Evolutionary conservation across 768 basidiomycete species (phyloP), one percentile per base, ranked within the genome.

Genomic region (Tricholomella constricta): DNA sequence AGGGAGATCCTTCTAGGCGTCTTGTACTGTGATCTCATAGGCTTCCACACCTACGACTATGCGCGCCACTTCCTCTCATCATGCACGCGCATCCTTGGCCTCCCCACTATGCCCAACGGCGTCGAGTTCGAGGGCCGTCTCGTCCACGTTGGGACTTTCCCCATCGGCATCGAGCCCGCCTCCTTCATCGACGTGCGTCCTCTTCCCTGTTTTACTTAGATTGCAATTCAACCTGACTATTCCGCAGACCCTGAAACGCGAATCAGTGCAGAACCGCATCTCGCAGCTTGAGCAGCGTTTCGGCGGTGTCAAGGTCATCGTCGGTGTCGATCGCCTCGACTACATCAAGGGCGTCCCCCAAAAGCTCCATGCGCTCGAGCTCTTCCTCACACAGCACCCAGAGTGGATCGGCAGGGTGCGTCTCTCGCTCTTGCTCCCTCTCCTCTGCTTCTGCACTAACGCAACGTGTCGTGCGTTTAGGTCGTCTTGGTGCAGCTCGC

Each of bases 291-390:
- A 94, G 70, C 86, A 90, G 55, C 86, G 95, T 43, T 99, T 98
- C 71, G 82, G 86, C 40, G 96, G 91, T 42, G 90, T 93, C 66
- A 98, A 98, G 72, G 88, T 99, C 64, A 97, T 99, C 67, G 94
- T 98, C 58, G 97, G 97, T 45, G 97, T 99, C 23, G 97, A 99
- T 69, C 88, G 97, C 40, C 80, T 99, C 48, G 97, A 99, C 69
- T 99, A 99, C 73, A 98, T 99, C 86, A 99, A 99, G 79, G 97
- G 97, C 64, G 94, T 99, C 29, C 97, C 97, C 1, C 97, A 99
- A 70, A 99, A 99, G 72, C 73, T 99, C 43, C 94, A 98, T 66
- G 95, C 92, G 0, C 82, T 99, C 52, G 97, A 99, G 66, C 83
- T 96, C 37, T 99, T 99, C 83, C 81, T 99, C 27, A 85, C 89